Evolutionary conservation across 1,284 basidiomycete genomes (phyloP).

Genomic region (Cutaneotrichosporon sp.): DNA sequence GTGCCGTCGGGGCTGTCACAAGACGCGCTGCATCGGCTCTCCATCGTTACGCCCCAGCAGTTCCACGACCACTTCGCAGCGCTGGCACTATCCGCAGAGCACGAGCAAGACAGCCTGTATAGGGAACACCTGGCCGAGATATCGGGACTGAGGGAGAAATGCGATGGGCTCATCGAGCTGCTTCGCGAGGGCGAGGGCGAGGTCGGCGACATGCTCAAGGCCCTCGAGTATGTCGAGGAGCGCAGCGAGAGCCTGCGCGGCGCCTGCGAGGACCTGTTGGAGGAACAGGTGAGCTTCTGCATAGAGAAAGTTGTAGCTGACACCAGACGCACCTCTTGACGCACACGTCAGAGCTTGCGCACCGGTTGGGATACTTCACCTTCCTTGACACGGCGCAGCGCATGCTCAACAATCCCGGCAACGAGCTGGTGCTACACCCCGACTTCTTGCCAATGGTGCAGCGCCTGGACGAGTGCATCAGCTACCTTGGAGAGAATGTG

Average conservation of each 20-base stretch:
- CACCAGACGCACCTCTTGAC: constrained; percentile 65
- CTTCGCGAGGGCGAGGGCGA: constrained; percentile 70
- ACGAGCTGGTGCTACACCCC: constrained; percentile 78
- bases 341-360: constrained; percentile 72
- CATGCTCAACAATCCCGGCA: constrained; percentile 87
- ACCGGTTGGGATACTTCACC: constrained; percentile 81
- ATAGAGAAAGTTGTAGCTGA: neutral
- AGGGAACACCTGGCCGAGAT: constrained; percentile 75
- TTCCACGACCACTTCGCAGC: constrained; percentile 92
- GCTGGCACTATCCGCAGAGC: constrained; percentile 80
- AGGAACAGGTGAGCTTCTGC: constrained; percentile 69
- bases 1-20: constrained; percentile 9
- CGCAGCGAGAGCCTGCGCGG: constrained; percentile 79
- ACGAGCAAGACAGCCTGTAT: constrained; percentile 87
- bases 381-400: constrained; percentile 84
- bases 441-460: constrained; percentile 94
- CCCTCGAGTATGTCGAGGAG: constrained; percentile 81
- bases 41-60: constrained; percentile 80
- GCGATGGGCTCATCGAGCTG: constrained; percentile 66
- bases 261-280: constrained; percentile 81
- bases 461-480: constrained; percentile 84
- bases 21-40: constrained; percentile 53
- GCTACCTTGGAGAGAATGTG: constrained; percentile 80
- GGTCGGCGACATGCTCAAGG: constrained; percentile 75
- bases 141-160: constrained; percentile 68